Evolutionary conservation across 805 yeast genomes (phyloP), one percentile per base, ranked within the genome.

Genomic region (Cyberlindnera euphorbiiphila): DNA sequence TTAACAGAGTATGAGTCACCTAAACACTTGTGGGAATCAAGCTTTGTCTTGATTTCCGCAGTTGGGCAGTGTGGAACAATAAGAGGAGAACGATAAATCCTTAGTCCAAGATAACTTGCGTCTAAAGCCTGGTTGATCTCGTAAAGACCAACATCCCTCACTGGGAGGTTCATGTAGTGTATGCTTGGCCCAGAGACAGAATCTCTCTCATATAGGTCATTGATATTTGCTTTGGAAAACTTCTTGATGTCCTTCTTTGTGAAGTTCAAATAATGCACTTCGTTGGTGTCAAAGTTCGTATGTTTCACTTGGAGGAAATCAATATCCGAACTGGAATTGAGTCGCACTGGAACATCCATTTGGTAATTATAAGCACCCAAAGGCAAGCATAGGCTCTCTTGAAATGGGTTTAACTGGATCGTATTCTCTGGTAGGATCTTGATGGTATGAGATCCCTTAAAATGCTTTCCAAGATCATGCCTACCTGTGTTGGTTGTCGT

Each of bases 341-440:
- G 73, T 47, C 80, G 76, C 11, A 93, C 67, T 6, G 98, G 96
- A 42, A 88, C 65, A 23, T 65, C 59, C 20, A 72, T 44, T 11
- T 57, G 51, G 24, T 57, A 52, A 43, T 52, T 42, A 13, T 49
- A 41, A 14, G 58, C 41, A 34, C 63, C 57, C 36, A 49, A 37
- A 13, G 74, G 72, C 29, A 83, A 47, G 62, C 98, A 93, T 43
- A 72, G 73, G 5, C 75, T 68, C 20, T 74, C 77, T 34, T 69
- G 74, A 49, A 77, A 74, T 3, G 96, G 96, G 46, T 89, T 87
- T 50, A 93, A 63, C 51, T 71, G 68, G 5, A 94, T 96, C 0
- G 94, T 81, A 29, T 94, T 83, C 60, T 91, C 97, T 0, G 98
- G 98, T 24, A 93, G 65, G 44, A 85, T 84, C 53, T 89, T 84